Evolutionary conservation across 768 basidiomycete genomes (phyloP).

Genomic region (Trametopsis cervina): DNA sequence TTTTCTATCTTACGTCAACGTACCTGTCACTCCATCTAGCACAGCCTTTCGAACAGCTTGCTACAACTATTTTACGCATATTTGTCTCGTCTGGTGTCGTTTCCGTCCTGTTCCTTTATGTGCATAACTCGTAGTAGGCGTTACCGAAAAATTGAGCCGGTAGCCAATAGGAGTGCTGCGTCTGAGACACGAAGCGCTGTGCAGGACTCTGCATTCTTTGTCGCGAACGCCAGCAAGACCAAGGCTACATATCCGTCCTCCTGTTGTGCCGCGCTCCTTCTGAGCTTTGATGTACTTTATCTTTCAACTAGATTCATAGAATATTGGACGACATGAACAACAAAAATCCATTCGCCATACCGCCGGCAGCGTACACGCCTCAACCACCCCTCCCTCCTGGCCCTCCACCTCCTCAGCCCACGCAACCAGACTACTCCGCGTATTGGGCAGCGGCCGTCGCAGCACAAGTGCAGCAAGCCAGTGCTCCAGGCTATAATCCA

Average conservation of each 20-base stretch:
- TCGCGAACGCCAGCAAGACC: neutral
- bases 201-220: neutral
- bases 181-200: no score
- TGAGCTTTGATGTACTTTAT: no score
- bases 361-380: slow-evolving; percentile 51
- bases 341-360: slow-evolving; percentile 78
- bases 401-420: slow-evolving; percentile 62
- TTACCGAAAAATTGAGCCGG: neutral
- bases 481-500: slow-evolving; percentile 39
- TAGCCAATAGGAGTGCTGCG: neutral
- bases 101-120: no score
- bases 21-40: no score
- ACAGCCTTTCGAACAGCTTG: no score
- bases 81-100: no score
- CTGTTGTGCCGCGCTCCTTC: no score
- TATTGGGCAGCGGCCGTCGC: slow-evolving; percentile 67
- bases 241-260: no score
- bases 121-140: no score
- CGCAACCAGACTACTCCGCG: slow-evolving; percentile 66
- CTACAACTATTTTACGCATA: no score
- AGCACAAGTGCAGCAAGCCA: slow-evolving; percentile 35
- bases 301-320: neutral
- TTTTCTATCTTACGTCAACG: neutral
- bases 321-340: slow-evolving; percentile 44
- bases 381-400: slow-evolving; percentile 78